These are phyloP conservation scores for Beverwykella pulmonaria DNA, from an alignment of 495 filamentous ascomycete species.

Conservation along the genomic window DNA sequence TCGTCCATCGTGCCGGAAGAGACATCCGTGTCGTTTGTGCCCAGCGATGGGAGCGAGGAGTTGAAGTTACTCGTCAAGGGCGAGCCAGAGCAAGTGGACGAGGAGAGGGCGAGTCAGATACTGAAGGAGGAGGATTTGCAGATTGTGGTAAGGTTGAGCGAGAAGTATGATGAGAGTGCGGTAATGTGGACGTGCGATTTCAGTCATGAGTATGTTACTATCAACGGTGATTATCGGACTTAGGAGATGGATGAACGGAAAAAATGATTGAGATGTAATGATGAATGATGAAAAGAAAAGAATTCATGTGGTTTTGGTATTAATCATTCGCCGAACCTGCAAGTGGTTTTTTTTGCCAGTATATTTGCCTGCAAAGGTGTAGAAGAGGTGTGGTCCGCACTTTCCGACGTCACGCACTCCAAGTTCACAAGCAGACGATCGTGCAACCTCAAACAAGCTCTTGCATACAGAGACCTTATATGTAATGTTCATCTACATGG, in stretches of 20 bases:
- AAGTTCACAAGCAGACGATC: no score
- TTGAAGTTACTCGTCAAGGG: constrained; percentile 86
- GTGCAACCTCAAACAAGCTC: no score
- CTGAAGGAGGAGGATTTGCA: constrained; percentile 71
- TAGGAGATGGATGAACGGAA: constrained; percentile 41
- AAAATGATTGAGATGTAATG: no score
- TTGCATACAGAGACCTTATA: no score
- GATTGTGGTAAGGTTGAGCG: constrained; percentile 48
- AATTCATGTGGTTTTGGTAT: no score
- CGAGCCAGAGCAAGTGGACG: constrained; percentile 91
- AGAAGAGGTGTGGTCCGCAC: no score
- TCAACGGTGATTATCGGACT: constrained; percentile 90
- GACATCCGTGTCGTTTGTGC: constrained; percentile 90
- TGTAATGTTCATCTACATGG: no score
- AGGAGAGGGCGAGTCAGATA: constrained; percentile 80
- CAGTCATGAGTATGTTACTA: constrained; percentile 95
- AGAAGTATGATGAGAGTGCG: constrained; percentile 62
- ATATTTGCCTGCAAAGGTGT: no score
- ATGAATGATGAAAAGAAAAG: no score
- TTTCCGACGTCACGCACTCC: no score
- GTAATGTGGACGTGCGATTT: constrained; percentile 97
- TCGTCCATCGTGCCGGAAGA: constrained; percentile 71
- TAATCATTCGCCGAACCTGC: no score
- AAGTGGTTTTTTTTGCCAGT: no score
- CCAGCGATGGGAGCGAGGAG: constrained; percentile 76